Percentiles rank a stretch among this genome's conserved stretches.
Conservation (phyloP, 495 filamentous ascomycete genomes). For the Penicillium tannophilum region DNA sequence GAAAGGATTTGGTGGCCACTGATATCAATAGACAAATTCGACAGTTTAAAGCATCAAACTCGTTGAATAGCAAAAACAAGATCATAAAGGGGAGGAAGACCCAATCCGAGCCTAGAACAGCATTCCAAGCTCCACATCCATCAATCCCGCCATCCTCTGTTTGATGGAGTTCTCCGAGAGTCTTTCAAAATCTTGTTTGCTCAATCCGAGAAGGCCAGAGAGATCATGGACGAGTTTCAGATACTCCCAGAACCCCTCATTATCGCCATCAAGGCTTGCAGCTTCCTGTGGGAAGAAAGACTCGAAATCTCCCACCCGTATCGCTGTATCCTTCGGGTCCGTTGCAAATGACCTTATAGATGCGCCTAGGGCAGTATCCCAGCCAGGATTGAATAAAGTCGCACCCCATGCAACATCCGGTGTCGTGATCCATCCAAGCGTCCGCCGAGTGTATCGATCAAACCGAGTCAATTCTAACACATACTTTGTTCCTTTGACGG, state of each 20-base stretch:
- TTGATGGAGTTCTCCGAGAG: neutral
- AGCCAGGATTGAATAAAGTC: slow-evolving; percentile 50
- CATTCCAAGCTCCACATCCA: slow-evolving; percentile 38
- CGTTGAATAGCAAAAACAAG: neutral
- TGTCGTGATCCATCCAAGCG: slow-evolving; percentile 1
- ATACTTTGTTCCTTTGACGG: slow-evolving; percentile 49
- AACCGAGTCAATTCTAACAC: slow-evolving; percentile 59
- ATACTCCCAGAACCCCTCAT: slow-evolving; percentile 37
- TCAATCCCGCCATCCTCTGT: slow-evolving; percentile 13
- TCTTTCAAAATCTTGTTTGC: neutral
- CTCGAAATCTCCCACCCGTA: slow-evolving; percentile 41
- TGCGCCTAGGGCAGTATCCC: slow-evolving; percentile 41
- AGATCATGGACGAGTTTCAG: slow-evolving; percentile 34
- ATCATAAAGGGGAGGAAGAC: neutral
- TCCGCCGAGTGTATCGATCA: slow-evolving; percentile 45
- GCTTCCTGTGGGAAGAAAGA: slow-evolving; percentile 47
- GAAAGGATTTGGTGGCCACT: too few relatives aligned
- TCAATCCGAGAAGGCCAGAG: slow-evolving; percentile 30
- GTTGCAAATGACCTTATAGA: neutral
- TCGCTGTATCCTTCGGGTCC: slow-evolving; percentile 1
- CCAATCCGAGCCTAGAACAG: slow-evolving; percentile 26
- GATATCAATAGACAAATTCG: too few relatives aligned
- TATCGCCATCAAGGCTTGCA: slow-evolving; percentile 7
- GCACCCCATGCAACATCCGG: slow-evolving; percentile 43
- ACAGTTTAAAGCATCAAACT: too few relatives aligned